These are phyloP conservation scores for Wickerhamiella cacticola DNA, from an alignment of 805 yeast genomes.

Conservation along the genomic window DNA sequence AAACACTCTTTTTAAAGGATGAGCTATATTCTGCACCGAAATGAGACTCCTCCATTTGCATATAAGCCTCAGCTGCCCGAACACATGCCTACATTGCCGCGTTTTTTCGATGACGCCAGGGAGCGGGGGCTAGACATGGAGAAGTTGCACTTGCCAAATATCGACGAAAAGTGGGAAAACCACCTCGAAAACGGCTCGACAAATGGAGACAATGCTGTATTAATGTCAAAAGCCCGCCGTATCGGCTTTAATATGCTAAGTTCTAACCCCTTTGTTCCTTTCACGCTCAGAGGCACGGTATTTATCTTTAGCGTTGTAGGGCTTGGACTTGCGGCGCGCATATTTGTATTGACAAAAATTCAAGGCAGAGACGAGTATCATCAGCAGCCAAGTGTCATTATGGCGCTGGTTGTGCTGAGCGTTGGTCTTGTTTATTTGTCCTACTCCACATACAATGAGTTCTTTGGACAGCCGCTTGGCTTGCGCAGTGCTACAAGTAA, in stretches of 20 bases:
- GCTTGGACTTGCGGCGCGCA: conserved; percentile 56
- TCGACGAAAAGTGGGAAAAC: conserved; percentile 21
- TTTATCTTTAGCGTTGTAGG: conserved; percentile 53
- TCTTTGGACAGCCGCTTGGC: conserved; percentile 83
- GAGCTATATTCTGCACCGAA: conserved; percentile 12
- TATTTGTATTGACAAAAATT: conserved; percentile 26
- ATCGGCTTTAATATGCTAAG: conserved; percentile 35
- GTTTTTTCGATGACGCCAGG: neutral
- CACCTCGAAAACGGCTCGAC: conserved; percentile 13
- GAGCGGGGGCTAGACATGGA: neutral
- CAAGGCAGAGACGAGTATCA: conserved; percentile 16
- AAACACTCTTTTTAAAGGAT: neutral
- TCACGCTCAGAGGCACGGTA: conserved; percentile 53
- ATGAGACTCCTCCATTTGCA: conserved; percentile 9
- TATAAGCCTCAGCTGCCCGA: conserved; percentile 7
- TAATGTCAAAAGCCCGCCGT: conserved; percentile 11
- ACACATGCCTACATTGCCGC: neutral
- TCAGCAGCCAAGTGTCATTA: conserved; percentile 61
- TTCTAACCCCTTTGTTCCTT: conserved; percentile 70
- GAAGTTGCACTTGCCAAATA: conserved; percentile 17
- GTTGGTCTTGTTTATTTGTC: conserved; percentile 64
- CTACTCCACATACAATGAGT: conserved; percentile 83
- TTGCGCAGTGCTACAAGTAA: conserved; percentile 75
- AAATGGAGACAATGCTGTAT: neutral
- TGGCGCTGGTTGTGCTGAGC: conserved; percentile 80